phyloP scores from a whole-genome alignment of 1,284 basidiomycete species.

The Austroboletus olivaceoglutinosus region DNA sequence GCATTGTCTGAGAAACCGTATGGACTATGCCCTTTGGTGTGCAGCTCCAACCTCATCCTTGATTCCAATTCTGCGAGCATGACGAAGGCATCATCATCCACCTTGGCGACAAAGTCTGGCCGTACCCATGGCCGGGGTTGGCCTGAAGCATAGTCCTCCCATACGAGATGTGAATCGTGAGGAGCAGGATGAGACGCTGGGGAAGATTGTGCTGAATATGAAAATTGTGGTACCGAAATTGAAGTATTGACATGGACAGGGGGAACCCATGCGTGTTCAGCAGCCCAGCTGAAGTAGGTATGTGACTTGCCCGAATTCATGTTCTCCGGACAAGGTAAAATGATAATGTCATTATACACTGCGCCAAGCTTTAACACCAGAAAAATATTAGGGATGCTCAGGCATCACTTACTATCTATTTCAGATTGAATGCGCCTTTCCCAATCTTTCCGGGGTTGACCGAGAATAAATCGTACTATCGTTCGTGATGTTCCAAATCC shows the following conservation, averaged over 20 bases:
- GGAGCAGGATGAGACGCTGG: slow-evolving; percentile 57
- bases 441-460: slow-evolving; percentile 78
- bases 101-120: slow-evolving; percentile 89
- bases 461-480: slow-evolving; percentile 89
- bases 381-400: not conserved
- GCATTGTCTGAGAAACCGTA: slow-evolving; percentile 19
- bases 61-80: slow-evolving; percentile 92
- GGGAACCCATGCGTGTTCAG: slow-evolving; percentile 89
- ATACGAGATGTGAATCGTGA: slow-evolving; percentile 62
- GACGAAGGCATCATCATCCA: slow-evolving; percentile 92
- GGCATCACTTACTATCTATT: slow-evolving; percentile 75
- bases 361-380: slow-evolving; percentile 4
- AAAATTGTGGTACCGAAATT: slow-evolving; percentile 46
- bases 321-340: slow-evolving; percentile 84
- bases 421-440: slow-evolving; percentile 82
- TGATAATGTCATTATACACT: slow-evolving; percentile 89
- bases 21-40: slow-evolving; percentile 38
- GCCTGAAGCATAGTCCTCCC: slow-evolving; percentile 47
- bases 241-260: slow-evolving; percentile 54
- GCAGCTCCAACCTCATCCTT: slow-evolving; percentile 73
- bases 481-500: slow-evolving; percentile 81
- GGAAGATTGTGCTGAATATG: slow-evolving; percentile 57
- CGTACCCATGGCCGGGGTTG: slow-evolving; percentile 62
- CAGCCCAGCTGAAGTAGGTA: slow-evolving; percentile 86
- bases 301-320: slow-evolving; percentile 91